A percentile compares a stretch with the other conserved stretches of the same genome.
phyloP scores from a whole-genome alignment of 2,329 filamentous ascomycete genomes.

The Colletotrichum liriopes region DNA sequence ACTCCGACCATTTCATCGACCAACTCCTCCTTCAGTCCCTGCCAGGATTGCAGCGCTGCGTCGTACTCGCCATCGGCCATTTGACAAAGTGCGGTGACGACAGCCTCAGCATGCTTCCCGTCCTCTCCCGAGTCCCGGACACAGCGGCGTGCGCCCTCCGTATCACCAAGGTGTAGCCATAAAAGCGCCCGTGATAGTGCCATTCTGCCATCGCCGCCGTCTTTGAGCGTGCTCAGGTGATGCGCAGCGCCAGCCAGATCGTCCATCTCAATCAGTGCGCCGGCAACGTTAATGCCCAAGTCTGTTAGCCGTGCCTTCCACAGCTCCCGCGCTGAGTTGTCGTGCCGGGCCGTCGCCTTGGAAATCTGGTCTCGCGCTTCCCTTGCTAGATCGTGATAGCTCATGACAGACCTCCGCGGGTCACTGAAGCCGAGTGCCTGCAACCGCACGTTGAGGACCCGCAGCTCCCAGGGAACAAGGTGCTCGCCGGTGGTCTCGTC shows the following conservation, averaged over 20 bases:
- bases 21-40: constrained; percentile 57
- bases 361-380: constrained; percentile 78
- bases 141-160: constrained; percentile 74
- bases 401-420: constrained; percentile 86
- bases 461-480: constrained; percentile 89
- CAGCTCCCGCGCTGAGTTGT: constrained; percentile 69
- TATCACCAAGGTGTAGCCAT: constrained; percentile 84
- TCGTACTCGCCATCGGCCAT: constrained; percentile 85
- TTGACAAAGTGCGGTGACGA: constrained; percentile 78
- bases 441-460: constrained; percentile 85
- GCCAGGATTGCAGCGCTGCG: constrained; percentile 75
- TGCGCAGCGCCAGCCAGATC: constrained; percentile 85
- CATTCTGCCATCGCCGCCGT: constrained; percentile 57
- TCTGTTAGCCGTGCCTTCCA: constrained; percentile 84
- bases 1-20: constrained; percentile 81
- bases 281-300: constrained; percentile 78
- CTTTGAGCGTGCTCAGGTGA: constrained; percentile 76
- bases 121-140: constrained; percentile 54
- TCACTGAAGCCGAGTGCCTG: constrained; percentile 91
- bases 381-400: constrained; percentile 88
- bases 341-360: constrained; percentile 60
- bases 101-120: constrained; percentile 57
- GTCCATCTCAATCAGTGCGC: constrained; percentile 86
- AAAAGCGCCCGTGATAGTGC: constrained; percentile 74
- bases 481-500: constrained; percentile 70